These are phyloP conservation scores for Kluyveromyces wickerhamii DNA, from an alignment of 805 yeast species.

Conservation along the genomic window DNA sequence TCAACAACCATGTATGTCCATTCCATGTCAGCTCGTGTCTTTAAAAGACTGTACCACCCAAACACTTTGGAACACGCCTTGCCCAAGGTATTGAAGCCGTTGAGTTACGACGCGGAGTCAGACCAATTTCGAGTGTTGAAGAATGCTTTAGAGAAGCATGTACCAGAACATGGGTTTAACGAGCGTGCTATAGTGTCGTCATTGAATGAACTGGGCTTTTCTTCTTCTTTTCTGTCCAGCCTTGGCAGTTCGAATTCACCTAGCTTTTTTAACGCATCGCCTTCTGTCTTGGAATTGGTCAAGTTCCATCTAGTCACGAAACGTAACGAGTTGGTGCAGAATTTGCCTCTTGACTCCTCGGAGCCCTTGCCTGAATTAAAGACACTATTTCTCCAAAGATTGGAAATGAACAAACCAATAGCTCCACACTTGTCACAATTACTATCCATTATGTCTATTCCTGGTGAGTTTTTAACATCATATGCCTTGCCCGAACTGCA, in stretches of 20 bases:
- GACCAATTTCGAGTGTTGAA: slow-evolving; percentile 21
- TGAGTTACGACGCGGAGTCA: slow-evolving; percentile 22
- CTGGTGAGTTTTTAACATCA: slow-evolving; percentile 44
- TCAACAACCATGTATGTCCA: no score
- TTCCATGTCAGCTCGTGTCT: no score
- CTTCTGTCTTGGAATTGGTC: slow-evolving; percentile 40
- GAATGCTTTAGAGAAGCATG: slow-evolving; percentile 22
- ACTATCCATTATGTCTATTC: slow-evolving; percentile 55
- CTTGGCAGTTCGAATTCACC: slow-evolving; percentile 28
- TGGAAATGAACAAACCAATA: slow-evolving; percentile 37
- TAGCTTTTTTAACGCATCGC: slow-evolving; percentile 25
- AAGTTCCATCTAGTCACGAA: slow-evolving; percentile 47
- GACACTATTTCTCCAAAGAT: slow-evolving; percentile 39
- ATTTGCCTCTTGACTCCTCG: slow-evolving; percentile 26
- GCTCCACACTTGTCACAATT: slow-evolving; percentile 29
- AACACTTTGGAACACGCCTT: slow-evolving; percentile 17
- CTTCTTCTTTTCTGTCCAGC: slow-evolving; percentile 22
- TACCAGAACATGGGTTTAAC: slow-evolving; percentile 26
- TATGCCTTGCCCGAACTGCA: slow-evolving; percentile 60
- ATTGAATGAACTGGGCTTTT: slow-evolving; percentile 19
- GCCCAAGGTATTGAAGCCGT: slow-evolving; percentile 16
- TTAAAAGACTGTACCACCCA: slow-evolving; percentile 22
- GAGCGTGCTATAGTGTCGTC: slow-evolving; percentile 27
- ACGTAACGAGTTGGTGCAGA: slow-evolving; percentile 35
- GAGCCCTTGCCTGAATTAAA: slow-evolving; percentile 30